Conservation (phyloP, 78 protist genomes). For the Polysphondylium violaceum region DNA sequence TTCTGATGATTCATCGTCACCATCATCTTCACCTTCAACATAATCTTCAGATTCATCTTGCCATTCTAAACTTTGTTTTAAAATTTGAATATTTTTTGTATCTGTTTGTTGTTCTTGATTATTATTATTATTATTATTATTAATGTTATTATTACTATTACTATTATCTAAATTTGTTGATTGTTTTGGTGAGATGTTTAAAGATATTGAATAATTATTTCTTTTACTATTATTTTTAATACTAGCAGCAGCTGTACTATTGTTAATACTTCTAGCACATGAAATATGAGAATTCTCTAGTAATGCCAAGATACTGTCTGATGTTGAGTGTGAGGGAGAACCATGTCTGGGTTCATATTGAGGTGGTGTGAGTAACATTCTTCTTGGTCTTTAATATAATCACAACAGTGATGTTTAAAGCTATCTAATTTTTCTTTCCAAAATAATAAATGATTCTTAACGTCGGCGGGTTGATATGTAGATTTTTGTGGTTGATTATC, state of each 20-base stretch:
- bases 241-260: no score
- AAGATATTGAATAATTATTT: no score
- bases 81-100: not conserved
- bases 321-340: slow-evolving; percentile 25
- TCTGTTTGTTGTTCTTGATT: slow-evolving; percentile 7
- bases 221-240: no score
- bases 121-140: not conserved
- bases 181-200: no score
- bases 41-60: slow-evolving; percentile 1
- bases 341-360: slow-evolving; percentile 20
- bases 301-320: slow-evolving; percentile 4
- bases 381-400: not conserved
- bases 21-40: slow-evolving; percentile 8
- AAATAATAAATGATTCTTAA: not conserved
- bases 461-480: not conserved
- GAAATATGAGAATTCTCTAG: slow-evolving; percentile 4
- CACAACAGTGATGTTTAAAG: no score
- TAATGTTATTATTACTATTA: not conserved
- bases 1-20: slow-evolving; percentile 3
- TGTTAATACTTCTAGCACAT: not conserved
- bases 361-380: slow-evolving; percentile 19
- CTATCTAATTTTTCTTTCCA: slow-evolving; percentile 54
- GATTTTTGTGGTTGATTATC: not conserved
- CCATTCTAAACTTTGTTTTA: not conserved
- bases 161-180: no score